Base-by-base conservation (phyloP, 495 filamentous ascomycete species). In the Acidomyces sp. region DNA sequence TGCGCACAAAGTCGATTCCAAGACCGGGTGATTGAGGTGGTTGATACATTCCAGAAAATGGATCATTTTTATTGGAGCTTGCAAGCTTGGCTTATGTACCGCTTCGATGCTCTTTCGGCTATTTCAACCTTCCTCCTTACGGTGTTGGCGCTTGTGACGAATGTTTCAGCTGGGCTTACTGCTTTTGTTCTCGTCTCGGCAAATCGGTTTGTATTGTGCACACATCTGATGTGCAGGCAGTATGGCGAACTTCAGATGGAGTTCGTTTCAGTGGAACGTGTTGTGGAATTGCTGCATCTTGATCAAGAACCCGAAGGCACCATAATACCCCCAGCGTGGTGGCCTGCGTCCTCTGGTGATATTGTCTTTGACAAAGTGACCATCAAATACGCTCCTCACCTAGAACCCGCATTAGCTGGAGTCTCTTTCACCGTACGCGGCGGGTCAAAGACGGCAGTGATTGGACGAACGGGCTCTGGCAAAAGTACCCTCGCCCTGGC, bases 21-120 rank as follows among this genome's bases (percentile, higher is more conserved):
- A 50, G 66, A 70, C 39, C 68, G 75, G 17, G 78, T 85, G 41
- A 80, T 92, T 29, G 65, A 65, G 3, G 80, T 80, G 15, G 80
- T 80, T 0, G 84, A 92, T 57, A 70, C 70, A 2, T 92, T 92
- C 57, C 83, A 88, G 57, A 85, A 82, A 48, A 86, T 87, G 79
- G 84, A 92, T 53, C 84, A 92, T 57, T 85, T 92, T 61, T 92
- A 86, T 61, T 92, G 84, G 83, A 79, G 72, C 34, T 64, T 88
- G 5, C 82, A 88, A 51, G 70, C 73, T 19, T 92, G 84, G 84
- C 65, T 92, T 6, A 75, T 72, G 53, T 84, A 76, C 50, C 78
- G 84, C 22, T 88, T 84, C 47, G 80, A 84, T 54, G 54, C 64
- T 28, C 58, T 88, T 10, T 82, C 81, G 1, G 78, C 76, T 0